These are phyloP conservation scores for Solanum tarijense DNA, from an alignment of 257 asterid genomes.

Conservation along the genomic window DNA sequence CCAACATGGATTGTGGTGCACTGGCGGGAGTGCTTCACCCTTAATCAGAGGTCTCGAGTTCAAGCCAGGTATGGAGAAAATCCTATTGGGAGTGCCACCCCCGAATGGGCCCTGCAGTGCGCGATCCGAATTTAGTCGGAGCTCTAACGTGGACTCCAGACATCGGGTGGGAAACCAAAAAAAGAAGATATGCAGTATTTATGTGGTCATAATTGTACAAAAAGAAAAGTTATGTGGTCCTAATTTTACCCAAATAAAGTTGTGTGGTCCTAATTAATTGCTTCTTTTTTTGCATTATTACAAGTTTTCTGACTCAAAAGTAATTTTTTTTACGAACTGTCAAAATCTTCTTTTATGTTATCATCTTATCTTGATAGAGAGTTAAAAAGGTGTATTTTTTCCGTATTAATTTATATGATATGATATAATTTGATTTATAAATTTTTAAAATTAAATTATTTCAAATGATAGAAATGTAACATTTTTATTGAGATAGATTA, in stretches of 20 bases:
- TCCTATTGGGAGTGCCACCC: no score
- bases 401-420: neutral
- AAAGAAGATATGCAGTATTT: neutral
- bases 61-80: no score
- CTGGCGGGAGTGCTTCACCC: no score
- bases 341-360: neutral
- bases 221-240: neutral
- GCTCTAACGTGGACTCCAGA: no score
- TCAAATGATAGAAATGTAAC: neutral
- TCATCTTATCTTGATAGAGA: neutral
- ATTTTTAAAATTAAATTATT: neutral
- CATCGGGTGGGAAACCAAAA: no score
- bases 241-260: neutral
- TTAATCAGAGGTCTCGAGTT: no score
- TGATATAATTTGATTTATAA: neutral
- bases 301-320: neutral
- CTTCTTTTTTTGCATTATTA: neutral
- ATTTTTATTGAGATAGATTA: neutral
- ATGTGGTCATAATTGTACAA: neutral
- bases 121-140: accelerated
- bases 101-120: no score
- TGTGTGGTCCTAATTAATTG: neutral
- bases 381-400: neutral
- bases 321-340: neutral
- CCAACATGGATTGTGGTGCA: no score